These are phyloP conservation scores for Hibiscus trionum DNA, from an alignment of 345 rosid species.

Conservation along the genomic window DNA sequence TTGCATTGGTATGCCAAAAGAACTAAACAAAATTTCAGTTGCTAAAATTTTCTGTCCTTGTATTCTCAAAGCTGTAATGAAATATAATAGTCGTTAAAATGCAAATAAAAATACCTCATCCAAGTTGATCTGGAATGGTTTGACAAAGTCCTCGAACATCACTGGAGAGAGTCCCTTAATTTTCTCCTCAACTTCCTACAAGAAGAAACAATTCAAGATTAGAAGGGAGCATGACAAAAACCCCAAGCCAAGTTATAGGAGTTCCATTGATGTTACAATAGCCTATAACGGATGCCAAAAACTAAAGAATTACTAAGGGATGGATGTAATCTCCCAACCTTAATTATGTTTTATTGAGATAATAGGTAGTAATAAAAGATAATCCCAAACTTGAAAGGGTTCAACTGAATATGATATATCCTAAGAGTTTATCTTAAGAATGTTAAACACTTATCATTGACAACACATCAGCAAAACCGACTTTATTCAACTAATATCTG, in stretches of 20 bases:
- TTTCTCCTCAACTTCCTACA: constrained; percentile 72
- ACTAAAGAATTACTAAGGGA: background rate
- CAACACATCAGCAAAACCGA: background rate
- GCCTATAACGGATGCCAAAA: background rate
- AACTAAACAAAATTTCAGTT: no score
- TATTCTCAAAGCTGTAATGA: background rate
- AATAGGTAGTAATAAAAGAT: no score
- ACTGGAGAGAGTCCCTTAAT: constrained; percentile 56
- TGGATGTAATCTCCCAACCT: background rate
- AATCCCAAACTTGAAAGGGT: background rate
- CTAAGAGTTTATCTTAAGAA: background rate
- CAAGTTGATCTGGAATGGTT: constrained; percentile 67
- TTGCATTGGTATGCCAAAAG: no score
- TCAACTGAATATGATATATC: background rate
- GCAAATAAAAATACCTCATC: constrained; percentile 45
- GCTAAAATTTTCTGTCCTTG: no score
- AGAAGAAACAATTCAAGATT: constrained; percentile 12
- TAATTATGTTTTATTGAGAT: background rate
- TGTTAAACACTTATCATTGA: background rate
- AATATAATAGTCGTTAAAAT: constrained; percentile 2
- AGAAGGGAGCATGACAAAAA: background rate
- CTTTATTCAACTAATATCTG: background rate
- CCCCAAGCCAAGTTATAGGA: background rate
- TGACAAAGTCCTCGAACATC: constrained; percentile 84
- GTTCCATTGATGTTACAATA: background rate